Evolutionary conservation across 2,329 filamentous ascomycete species (phyloP), one percentile per base, ranked within the genome.

Genomic region (Exophiala sp.): DNA sequence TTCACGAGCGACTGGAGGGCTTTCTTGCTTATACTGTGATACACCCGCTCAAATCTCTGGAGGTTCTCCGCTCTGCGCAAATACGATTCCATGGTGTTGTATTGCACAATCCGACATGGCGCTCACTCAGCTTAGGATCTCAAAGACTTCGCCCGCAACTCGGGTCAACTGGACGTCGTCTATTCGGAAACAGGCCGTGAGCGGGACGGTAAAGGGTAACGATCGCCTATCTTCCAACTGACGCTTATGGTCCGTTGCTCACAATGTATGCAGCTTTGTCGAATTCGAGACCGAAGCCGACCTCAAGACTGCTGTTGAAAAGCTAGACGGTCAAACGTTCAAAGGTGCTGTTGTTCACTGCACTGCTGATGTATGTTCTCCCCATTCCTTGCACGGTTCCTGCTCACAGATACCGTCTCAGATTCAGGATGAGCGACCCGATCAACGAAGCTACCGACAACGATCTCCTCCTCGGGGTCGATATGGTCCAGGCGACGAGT

Each of bases 141-240:
- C 47, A 98, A 98, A 86, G 93, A 98, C 71, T 98, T 98, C 73
- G 93, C 93, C 57, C 89, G 93, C 68, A 88, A 94, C 71, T 94
- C 91, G 70, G 89, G 89, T 71, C 57, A 60, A 46, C 81, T 95
- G 70, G 93, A 97, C 69, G 93, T 98, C 60, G 93, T 98, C 65
- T 98, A 95, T 70, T 96, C 90, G 59, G 93, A 98, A 74, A 94
- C 94, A 54, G 85, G 84, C 63, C 89, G 91, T 64, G 90, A 95
- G 67, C 86, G 85, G 60, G 88, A 94, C 68, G 88, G 89, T 60
- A 88, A 86, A 80, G 91, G 91, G 89, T 95, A 72, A 72, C n/a
- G n/a, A n/a, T n/a, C n/a, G n/a, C n/a, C n/a, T n/a, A n/a, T n/a
- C n/a, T n/a, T n/a, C n/a, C n/a, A n/a, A n/a, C n/a, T n/a, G n/a